A percentile compares a stretch with the other conserved stretches of the same genome.
These are phyloP conservation scores for Eurotiales sp. DNA, from an alignment of 2,329 filamentous ascomycete species.

Conservation along the genomic window DNA sequence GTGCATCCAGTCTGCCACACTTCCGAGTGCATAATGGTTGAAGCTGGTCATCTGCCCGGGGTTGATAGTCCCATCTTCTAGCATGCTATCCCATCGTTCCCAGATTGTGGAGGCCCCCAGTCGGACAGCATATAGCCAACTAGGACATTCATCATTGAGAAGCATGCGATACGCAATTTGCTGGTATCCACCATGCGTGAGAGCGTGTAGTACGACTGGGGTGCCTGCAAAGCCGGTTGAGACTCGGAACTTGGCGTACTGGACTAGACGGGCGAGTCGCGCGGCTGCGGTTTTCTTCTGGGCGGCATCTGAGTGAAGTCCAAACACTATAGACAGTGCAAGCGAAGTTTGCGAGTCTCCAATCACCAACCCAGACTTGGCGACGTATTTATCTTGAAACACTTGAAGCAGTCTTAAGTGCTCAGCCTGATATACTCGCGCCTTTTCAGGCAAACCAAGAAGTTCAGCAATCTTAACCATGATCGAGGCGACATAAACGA, in stretches of 20 bases:
- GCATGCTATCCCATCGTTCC: conserved; percentile 41
- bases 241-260: conserved; percentile 28
- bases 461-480: conserved; percentile 26
- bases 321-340: conserved; percentile 24
- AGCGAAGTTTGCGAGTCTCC: conserved; percentile 32
- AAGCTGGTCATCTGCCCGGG: conserved; percentile 39
- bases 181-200: conserved; percentile 21
- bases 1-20: conserved; percentile 37
- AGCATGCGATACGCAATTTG: conserved; percentile 40
- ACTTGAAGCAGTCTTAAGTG: conserved; percentile 21
- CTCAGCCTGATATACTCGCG: background rate
- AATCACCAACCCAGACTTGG: conserved; percentile 24
- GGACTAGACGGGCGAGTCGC: conserved; percentile 18
- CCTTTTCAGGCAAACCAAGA: conserved; percentile 18
- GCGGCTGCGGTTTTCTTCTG: conserved; percentile 5
- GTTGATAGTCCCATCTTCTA: conserved; percentile 34
- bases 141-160: conserved; percentile 32
- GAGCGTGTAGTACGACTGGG: conserved; percentile 26
- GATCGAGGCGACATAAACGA: conserved; percentile 31
- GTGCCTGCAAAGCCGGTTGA: conserved; percentile 36
- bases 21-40: conserved; percentile 40
- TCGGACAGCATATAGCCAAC: conserved; percentile 37
- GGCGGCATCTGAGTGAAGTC: conserved; percentile 14
- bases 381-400: conserved; percentile 31
- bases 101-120: conserved; percentile 41